Evolutionary conservation across 1,284 basidiomycete species (phyloP).

Genomic region (Omphalotus olearius): DNA sequence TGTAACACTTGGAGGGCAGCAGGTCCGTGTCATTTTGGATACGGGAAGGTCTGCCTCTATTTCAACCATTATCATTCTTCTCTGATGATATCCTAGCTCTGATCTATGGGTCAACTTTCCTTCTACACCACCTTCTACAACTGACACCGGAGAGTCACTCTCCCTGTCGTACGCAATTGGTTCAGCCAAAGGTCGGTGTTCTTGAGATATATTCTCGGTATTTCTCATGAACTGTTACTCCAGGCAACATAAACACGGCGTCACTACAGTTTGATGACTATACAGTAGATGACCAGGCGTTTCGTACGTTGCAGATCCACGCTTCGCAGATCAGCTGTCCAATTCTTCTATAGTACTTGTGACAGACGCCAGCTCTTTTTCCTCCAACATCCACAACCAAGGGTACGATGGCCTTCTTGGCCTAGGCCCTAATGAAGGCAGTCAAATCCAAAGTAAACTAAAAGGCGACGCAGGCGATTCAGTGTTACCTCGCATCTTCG

Average conservation of each 20-base stretch:
- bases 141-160: slow-evolving; percentile 49
- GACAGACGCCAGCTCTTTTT: slow-evolving; percentile 60
- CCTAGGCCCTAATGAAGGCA: slow-evolving; percentile 70
- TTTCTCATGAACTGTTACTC: background rate
- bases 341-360: slow-evolving; percentile 51
- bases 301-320: slow-evolving; percentile 42
- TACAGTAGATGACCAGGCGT: slow-evolving; percentile 63
- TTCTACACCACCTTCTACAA: slow-evolving; percentile 40
- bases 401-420: slow-evolving; percentile 68
- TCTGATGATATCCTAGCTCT: slow-evolving; percentile 36
- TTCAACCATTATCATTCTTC: background rate
- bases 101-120: slow-evolving; percentile 62
- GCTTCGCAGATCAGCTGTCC: background rate
- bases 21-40: slow-evolving; percentile 50
- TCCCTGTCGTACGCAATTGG: slow-evolving; percentile 68
- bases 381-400: slow-evolving; percentile 51
- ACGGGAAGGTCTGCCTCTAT: slow-evolving; percentile 45
- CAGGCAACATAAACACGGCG: slow-evolving; percentile 59
- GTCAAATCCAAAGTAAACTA: slow-evolving; percentile 56
- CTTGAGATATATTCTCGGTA: background rate
- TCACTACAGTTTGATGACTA: slow-evolving; percentile 52
- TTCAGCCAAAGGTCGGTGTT: slow-evolving; percentile 41
- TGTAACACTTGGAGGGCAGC: slow-evolving; percentile 48
- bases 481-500: slow-evolving; percentile 57
- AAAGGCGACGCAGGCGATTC: slow-evolving; percentile 46